Percentiles rank a stretch among this genome's conserved stretches.
Conservation (phyloP, 2,329 filamentous ascomycete genomes). For the Alternaria conjuncta region DNA sequence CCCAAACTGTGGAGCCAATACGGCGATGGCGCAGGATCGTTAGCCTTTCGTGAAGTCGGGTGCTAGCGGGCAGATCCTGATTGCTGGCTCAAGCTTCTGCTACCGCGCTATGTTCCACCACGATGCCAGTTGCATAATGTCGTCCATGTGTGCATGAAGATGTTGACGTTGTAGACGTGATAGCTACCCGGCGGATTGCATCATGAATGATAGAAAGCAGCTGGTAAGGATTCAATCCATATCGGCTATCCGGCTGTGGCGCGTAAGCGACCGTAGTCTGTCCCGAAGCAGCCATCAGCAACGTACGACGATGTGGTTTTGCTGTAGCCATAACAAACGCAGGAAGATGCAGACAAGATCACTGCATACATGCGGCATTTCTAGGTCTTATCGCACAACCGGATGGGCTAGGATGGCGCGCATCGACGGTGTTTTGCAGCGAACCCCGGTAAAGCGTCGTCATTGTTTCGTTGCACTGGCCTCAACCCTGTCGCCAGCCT, state of each 20-base stretch:
- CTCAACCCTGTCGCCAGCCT: constrained; percentile 13
- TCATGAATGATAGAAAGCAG: neutral
- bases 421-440: neutral
- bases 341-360: neutral
- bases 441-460: neutral
- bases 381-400: neutral
- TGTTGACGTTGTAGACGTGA: neutral
- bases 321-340: neutral
- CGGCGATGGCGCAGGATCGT: neutral
- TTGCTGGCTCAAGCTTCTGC: neutral
- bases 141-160: neutral
- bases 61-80: neutral
- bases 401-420: neutral
- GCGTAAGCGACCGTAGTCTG: neutral
- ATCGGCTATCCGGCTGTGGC: constrained; percentile 4
- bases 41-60: neutral
- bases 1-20: neutral
- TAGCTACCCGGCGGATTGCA: neutral
- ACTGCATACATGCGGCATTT: neutral
- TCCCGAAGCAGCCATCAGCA: neutral
- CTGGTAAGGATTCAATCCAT: neutral
- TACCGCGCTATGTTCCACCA: neutral
- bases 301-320: neutral
- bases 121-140: neutral
- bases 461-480: constrained; percentile 1